A percentile compares a stretch with the other conserved stretches of the same genome.
Conservation (phyloP, 495 filamentous ascomycete genomes). For the Venustampulla echinocandica region DNA sequence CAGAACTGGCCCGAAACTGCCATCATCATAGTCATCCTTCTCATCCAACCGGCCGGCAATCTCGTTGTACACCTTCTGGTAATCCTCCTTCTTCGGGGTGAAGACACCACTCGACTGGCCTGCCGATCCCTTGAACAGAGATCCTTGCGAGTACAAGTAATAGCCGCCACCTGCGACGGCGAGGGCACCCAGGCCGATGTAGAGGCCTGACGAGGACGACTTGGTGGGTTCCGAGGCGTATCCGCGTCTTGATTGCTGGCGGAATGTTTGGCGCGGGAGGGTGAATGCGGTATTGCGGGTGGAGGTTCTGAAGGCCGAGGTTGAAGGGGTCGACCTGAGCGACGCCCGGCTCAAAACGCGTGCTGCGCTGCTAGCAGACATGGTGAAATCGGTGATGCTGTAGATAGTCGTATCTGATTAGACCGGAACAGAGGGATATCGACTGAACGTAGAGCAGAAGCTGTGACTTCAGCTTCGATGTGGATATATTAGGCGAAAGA, state of each 20-base stretch:
- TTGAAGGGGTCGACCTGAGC: constrained; percentile 15
- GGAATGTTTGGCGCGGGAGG: constrained; percentile 51
- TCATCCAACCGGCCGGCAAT: constrained; percentile 73
- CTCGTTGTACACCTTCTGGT: constrained; percentile 91
- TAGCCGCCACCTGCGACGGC: constrained; percentile 57
- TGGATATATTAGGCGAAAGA: too few species aligned
- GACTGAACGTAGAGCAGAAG: not conserved
- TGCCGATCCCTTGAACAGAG: constrained; percentile 30
- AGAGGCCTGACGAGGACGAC: constrained; percentile 44
- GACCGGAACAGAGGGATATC: not conserved
- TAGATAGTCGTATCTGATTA: too few species aligned
- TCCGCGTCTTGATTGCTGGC: constrained; percentile 57
- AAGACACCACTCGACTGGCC: constrained; percentile 48
- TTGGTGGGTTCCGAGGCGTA: constrained; percentile 59
- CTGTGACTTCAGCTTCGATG: not conserved
- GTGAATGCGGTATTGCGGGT: constrained; percentile 38
- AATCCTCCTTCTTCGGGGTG: constrained; percentile 73
- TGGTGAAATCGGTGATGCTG: constrained; percentile 5
- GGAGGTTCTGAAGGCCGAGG: constrained; percentile 29
- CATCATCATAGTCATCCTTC: constrained; percentile 93
- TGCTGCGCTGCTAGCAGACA: constrained; percentile 15
- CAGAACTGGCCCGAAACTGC: constrained; percentile 87
- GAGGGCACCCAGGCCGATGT: constrained; percentile 44
- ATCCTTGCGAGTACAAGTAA: constrained; percentile 59
- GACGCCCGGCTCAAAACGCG: constrained; percentile 21